Evolutionary conservation across 345 rosid genomes (phyloP).

Genomic region (Passiflora organensis): DNA sequence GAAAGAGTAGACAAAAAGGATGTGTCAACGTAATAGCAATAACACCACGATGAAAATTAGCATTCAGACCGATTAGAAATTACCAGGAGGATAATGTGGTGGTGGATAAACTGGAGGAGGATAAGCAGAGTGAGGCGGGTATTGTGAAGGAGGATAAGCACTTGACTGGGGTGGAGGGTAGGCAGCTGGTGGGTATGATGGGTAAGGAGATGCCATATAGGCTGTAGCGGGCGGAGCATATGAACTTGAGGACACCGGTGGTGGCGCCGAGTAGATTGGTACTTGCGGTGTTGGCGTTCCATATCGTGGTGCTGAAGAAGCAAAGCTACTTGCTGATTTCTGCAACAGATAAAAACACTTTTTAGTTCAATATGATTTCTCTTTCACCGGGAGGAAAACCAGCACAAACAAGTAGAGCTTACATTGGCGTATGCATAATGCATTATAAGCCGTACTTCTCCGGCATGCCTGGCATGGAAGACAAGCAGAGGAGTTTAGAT

Average conservation of each 20-base stretch:
- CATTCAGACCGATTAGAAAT: not conserved
- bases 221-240: conserved; percentile 22
- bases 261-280: conserved; percentile 15
- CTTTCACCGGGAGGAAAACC: too few species aligned
- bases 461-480: conserved; percentile 55
- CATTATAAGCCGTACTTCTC: conserved; percentile 67
- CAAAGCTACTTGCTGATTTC: conserved; percentile 33
- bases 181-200: conserved; percentile 18
- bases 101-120: conserved; percentile 33
- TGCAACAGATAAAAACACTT: conserved; percentile 25
- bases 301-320: conserved; percentile 47
- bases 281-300: conserved; percentile 7
- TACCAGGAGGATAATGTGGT: conserved; percentile 49
- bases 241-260: conserved; percentile 9
- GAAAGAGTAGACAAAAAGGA: conserved; percentile 10
- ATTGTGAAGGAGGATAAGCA: too few species aligned
- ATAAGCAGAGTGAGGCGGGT: conserved; percentile 22
- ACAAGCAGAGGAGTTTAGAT: too few species aligned
- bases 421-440: conserved; percentile 66
- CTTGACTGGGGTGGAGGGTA: too few species aligned
- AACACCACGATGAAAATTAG: too few species aligned
- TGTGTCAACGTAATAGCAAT: too few species aligned
- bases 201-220: conserved; percentile 18
- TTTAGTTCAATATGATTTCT: too few species aligned
- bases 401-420: conserved; percentile 16